Evolutionary conservation across 208 protist genomes (phyloP).

Genomic region (Leptomonas pyrrhocoris): DNA sequence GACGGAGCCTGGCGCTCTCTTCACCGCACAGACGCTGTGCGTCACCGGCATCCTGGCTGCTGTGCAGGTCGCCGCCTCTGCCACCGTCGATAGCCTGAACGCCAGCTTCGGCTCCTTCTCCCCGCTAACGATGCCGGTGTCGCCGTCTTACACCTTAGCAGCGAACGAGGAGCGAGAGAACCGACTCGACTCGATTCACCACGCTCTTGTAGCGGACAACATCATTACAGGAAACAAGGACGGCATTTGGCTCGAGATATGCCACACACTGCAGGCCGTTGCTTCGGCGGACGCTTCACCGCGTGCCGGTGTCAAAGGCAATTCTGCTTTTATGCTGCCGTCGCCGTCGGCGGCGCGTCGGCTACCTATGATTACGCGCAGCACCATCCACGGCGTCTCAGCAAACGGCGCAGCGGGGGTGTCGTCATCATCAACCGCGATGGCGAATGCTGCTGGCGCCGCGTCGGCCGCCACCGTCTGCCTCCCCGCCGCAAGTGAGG

Average conservation of each 20-base stretch:
- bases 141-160: conserved; percentile 4
- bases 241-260: conserved; percentile 52
- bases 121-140: conserved; percentile 25
- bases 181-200: conserved; percentile 44
- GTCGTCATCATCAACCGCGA: not conserved
- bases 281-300: not conserved
- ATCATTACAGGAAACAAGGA: conserved; percentile 41
- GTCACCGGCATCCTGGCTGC: conserved; percentile 40
- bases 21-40: conserved; percentile 45
- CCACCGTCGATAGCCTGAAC: conserved; percentile 25
- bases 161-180: conserved; percentile 28
- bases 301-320: not conserved
- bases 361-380: not conserved
- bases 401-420: not conserved
- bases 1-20: conserved; percentile 38
- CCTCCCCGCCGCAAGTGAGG: not conserved
- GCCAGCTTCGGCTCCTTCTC: conserved; percentile 26
- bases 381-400: not conserved
- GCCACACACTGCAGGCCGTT: conserved; percentile 35
- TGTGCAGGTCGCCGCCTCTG: conserved; percentile 30
- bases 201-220: conserved; percentile 46
- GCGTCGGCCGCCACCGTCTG: not conserved
- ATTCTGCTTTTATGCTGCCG: not conserved
- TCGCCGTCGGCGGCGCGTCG: not conserved
- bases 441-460: not conserved